phyloP scores from a whole-genome alignment of 2,329 filamentous ascomycete genomes.

The Sporothrix humicola region DNA sequence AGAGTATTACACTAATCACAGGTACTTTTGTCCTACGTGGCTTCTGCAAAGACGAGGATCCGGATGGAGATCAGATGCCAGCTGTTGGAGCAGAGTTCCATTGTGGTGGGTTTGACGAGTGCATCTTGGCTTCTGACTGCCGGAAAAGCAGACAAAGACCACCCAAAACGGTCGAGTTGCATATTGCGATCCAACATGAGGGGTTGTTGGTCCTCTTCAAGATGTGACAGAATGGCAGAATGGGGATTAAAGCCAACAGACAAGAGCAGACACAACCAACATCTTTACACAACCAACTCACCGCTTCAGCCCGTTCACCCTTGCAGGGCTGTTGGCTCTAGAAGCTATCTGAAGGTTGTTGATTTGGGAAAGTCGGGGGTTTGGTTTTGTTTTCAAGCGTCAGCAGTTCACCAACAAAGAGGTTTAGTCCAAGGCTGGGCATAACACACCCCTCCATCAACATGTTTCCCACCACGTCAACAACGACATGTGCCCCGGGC shows the following conservation, averaged over 20 bases:
- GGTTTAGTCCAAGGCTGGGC: neutral
- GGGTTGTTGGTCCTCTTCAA: neutral
- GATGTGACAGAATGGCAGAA: neutral
- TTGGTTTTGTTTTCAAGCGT: too few species aligned
- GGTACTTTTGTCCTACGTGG: constrained; percentile 1
- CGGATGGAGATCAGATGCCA: constrained; percentile 6
- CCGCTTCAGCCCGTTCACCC: constrained; percentile 9
- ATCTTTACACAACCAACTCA: neutral
- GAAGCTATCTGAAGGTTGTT: too few species aligned
- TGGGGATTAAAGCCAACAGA: constrained; percentile 7
- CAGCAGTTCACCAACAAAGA: constrained; percentile 5
- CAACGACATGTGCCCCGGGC: neutral
- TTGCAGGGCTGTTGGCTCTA: constrained; percentile 5
- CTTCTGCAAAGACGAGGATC: constrained; percentile 7
- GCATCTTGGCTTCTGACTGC: constrained; percentile 5
- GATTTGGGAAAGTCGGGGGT: neutral
- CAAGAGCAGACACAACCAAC: neutral
- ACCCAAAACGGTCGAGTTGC: constrained; percentile 21
- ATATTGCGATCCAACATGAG: neutral
- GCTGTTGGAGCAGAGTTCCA: neutral
- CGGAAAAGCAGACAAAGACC: neutral
- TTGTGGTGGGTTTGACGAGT: neutral
- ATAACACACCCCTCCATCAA: neutral
- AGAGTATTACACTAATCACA: neutral
- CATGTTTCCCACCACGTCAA: neutral